Conservation (phyloP, 2,329 filamentous ascomycete species). For the Chrysoporthe puriensis region DNA sequence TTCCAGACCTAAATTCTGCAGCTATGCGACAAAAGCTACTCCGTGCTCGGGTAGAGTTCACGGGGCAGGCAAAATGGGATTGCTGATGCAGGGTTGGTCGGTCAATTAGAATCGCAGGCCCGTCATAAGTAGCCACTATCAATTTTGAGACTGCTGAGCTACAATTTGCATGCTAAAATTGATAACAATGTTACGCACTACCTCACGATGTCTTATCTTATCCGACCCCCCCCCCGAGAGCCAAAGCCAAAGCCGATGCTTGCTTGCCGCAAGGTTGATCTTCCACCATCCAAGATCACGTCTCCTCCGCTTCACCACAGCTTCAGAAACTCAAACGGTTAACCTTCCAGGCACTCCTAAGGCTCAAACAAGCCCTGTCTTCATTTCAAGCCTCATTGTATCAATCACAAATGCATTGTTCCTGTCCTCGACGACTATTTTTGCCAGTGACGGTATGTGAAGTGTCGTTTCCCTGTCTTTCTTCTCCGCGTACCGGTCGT, state of each 20-base stretch:
- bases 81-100: background rate
- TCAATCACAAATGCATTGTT: conserved; percentile 16
- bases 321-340: conserved; percentile 3
- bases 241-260: conserved; percentile 14
- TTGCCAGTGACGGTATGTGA: conserved; percentile 8
- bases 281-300: background rate
- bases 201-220: conserved; percentile 1
- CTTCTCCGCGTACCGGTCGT: background rate
- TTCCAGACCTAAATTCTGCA: background rate
- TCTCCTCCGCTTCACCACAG: conserved; percentile 12
- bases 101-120: background rate
- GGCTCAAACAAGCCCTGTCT: background rate
- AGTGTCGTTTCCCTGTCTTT: conserved; percentile 1
- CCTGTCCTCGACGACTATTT: background rate
- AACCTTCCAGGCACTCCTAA: background rate
- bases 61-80: background rate
- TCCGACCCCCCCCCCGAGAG: background rate
- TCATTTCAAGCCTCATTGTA: background rate
- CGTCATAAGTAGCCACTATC: conserved; percentile 4
- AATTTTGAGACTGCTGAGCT: background rate
- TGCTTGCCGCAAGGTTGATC: conserved; percentile 9
- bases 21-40: background rate
- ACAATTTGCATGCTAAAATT: background rate
- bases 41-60: background rate
- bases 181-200: background rate